These are phyloP conservation scores for Rhizopogon salebrosus DNA, from an alignment of 768 basidiomycete genomes.

Conservation along the genomic window DNA sequence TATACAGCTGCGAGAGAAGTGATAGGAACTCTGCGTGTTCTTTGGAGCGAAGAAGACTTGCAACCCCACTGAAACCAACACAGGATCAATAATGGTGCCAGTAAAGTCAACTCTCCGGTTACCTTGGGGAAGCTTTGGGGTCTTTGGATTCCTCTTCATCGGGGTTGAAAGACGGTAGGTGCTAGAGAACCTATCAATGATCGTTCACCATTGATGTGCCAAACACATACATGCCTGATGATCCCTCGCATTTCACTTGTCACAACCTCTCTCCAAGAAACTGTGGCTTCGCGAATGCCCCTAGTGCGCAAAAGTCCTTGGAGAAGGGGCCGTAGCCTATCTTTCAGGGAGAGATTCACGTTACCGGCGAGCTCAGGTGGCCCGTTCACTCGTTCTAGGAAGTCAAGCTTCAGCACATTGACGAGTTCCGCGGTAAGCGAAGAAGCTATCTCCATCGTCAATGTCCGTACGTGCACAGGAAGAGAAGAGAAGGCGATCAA, in stretches of 20 bases:
- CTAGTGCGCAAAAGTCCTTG: constrained; percentile 72
- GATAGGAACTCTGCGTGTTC: constrained; percentile 61
- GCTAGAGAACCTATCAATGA: constrained; percentile 30
- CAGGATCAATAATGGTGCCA: constrained; percentile 1
- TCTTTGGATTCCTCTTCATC: constrained; percentile 44
- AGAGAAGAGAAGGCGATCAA: constrained; percentile 71
- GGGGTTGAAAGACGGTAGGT: constrained; percentile 53
- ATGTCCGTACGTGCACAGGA: constrained; percentile 62
- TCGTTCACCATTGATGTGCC: background rate
- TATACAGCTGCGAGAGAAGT: constrained; percentile 58
- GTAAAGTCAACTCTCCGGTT: constrained; percentile 5
- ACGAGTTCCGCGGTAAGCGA: constrained; percentile 77
- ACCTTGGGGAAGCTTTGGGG: constrained; percentile 26
- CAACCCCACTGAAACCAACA: constrained; percentile 28
- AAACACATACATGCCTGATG: constrained; percentile 51
- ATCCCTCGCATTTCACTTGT: constrained; percentile 53
- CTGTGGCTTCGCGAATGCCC: constrained; percentile 61
- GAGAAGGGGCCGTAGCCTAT: constrained; percentile 66
- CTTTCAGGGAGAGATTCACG: constrained; percentile 44
- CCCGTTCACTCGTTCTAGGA: constrained; percentile 47
- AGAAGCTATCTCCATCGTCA: constrained; percentile 71
- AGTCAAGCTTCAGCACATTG: constrained; percentile 60
- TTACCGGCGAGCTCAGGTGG: constrained; percentile 14
- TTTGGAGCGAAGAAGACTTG: constrained; percentile 59
- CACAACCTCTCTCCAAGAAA: constrained; percentile 68